Percentiles rank a stretch among this genome's conserved stretches.
phyloP scores from a whole-genome alignment of 2,329 filamentous ascomycete species.

The Pyricularia pennisetigena region DNA sequence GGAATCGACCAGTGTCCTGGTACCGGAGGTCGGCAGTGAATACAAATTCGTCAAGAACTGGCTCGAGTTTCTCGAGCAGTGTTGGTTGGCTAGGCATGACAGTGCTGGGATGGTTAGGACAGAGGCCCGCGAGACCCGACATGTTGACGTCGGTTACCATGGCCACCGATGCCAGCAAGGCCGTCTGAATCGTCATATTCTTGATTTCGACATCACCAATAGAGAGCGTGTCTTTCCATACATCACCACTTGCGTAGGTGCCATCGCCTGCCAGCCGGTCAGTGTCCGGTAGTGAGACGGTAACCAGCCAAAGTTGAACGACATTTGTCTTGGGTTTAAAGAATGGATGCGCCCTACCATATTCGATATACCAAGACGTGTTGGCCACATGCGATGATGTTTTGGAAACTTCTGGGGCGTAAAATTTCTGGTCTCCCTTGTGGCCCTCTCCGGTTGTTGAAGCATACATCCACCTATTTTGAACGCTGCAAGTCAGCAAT shows the following conservation, averaged over 20 bases:
- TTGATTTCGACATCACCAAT: conserved; percentile 33
- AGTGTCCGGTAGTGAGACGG: neutral
- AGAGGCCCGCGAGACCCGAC: conserved; percentile 43
- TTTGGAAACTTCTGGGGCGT: conserved; percentile 32
- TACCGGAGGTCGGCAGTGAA: conserved; percentile 41
- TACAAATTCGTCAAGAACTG: conserved; percentile 27
- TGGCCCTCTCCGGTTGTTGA: conserved; percentile 33
- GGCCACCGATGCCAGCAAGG: conserved; percentile 26
- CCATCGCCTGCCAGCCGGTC: conserved; percentile 25
- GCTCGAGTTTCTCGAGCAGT: conserved; percentile 33
- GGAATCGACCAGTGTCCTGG: conserved; percentile 36
- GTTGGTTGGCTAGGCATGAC: conserved; percentile 30
- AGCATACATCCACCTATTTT: conserved; percentile 41
- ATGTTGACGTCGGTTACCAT: conserved; percentile 31
- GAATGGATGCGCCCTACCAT: conserved; percentile 24
- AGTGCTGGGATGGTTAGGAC: conserved; percentile 33
- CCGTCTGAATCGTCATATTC: conserved; percentile 39
- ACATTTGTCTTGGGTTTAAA: neutral
- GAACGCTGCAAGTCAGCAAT: conserved; percentile 6
- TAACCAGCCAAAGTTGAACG: neutral
- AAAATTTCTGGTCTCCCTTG: conserved; percentile 34
- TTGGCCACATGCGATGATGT: conserved; percentile 30
- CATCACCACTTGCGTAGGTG: conserved; percentile 32
- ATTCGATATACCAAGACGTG: conserved; percentile 37
- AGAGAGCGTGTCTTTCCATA: conserved; percentile 38